Evolutionary conservation across 108 stramenopile species (phyloP).

Genomic region (Cyclotella cryptica): DNA sequence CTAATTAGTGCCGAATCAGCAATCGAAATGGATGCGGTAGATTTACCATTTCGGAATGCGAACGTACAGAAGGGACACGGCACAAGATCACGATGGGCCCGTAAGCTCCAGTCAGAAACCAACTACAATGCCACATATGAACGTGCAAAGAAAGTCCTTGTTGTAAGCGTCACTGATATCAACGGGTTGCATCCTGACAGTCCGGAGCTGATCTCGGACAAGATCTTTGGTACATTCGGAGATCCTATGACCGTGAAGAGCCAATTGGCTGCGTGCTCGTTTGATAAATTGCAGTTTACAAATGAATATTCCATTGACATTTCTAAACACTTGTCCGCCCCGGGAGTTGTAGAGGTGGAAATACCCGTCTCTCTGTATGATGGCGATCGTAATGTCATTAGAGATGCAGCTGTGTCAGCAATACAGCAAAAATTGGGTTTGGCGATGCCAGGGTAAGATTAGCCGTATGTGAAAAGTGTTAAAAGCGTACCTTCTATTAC

Average conservation of each 20-base stretch:
- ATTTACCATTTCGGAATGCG: not conserved
- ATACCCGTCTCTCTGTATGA: slow-evolving; percentile 12
- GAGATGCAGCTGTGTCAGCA: slow-evolving; percentile 3
- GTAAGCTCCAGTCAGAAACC: not conserved
- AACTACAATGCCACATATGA: not conserved
- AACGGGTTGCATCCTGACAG: slow-evolving; percentile 20
- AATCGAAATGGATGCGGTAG: not conserved
- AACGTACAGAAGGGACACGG: not conserved
- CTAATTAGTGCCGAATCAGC: slow-evolving; percentile 10
- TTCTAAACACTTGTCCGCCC: slow-evolving; percentile 26
- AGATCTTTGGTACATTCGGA: slow-evolving; percentile 47
- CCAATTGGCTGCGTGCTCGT: slow-evolving; percentile 34
- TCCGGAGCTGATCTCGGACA: slow-evolving; percentile 23
- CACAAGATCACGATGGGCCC: not conserved
- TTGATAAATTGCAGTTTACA: slow-evolving; percentile 33
- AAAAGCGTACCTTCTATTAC: not conserved
- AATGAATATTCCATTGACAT: slow-evolving; percentile 31
- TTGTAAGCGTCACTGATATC: slow-evolving; percentile 29
- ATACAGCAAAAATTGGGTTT: slow-evolving; percentile 18
- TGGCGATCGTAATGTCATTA: not conserved
- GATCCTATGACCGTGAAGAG: slow-evolving; percentile 30
- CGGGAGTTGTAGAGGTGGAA: slow-evolving; percentile 27
- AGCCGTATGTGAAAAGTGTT: not conserved
- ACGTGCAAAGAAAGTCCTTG: slow-evolving; percentile 18
- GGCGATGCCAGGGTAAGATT: slow-evolving; percentile 17